Percentiles rank a stretch among this genome's conserved stretches.
Evolutionary conservation across 495 filamentous ascomycete genomes (phyloP).

Genomic region (Penicillium parvum): DNA sequence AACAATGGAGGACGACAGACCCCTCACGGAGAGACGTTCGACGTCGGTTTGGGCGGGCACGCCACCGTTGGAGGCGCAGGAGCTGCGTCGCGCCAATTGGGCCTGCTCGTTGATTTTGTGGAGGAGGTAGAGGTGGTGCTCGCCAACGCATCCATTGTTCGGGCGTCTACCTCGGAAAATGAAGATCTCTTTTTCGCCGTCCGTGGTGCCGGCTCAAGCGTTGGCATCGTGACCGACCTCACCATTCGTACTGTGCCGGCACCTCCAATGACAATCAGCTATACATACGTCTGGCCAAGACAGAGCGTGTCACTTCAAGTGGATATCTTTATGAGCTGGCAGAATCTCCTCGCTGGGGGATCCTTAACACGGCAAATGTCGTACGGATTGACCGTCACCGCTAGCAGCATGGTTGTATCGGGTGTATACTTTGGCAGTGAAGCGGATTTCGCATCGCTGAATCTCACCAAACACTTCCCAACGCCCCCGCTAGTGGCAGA

Average conservation of each 20-base stretch:
- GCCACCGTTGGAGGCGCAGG: constrained; percentile 68
- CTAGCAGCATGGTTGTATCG: constrained; percentile 27
- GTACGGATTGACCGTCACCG: constrained; percentile 29
- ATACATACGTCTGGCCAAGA: constrained; percentile 34
- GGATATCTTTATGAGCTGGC: constrained; percentile 24
- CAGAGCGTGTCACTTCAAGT: constrained; percentile 30
- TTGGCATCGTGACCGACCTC: constrained; percentile 48
- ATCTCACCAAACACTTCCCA: too few relatives aligned
- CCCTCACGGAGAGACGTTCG: constrained; percentile 61
- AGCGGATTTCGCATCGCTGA: constrained; percentile 33
- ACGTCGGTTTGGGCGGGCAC: constrained; percentile 72
- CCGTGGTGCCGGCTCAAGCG: constrained; percentile 41
- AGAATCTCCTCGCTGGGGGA: too few relatives aligned
- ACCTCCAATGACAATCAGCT: constrained; percentile 31
- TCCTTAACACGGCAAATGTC: constrained; percentile 52
- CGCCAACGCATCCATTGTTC: constrained; percentile 50
- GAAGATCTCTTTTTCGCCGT: constrained; percentile 52
- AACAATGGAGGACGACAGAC: constrained; percentile 60
- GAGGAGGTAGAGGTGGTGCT: constrained; percentile 59
- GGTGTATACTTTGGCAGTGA: constrained; percentile 41
- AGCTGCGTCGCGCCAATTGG: constrained; percentile 57
- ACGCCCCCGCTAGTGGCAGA: too few relatives aligned
- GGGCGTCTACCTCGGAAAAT: constrained; percentile 34
- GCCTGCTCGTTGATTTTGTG: constrained; percentile 61
- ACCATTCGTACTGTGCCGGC: constrained; percentile 38